A percentile compares a stretch with the other conserved stretches of the same genome.
These are phyloP conservation scores for Apiospora pterosperma DNA, from an alignment of 2,329 filamentous ascomycete genomes.

Conservation along the genomic window DNA sequence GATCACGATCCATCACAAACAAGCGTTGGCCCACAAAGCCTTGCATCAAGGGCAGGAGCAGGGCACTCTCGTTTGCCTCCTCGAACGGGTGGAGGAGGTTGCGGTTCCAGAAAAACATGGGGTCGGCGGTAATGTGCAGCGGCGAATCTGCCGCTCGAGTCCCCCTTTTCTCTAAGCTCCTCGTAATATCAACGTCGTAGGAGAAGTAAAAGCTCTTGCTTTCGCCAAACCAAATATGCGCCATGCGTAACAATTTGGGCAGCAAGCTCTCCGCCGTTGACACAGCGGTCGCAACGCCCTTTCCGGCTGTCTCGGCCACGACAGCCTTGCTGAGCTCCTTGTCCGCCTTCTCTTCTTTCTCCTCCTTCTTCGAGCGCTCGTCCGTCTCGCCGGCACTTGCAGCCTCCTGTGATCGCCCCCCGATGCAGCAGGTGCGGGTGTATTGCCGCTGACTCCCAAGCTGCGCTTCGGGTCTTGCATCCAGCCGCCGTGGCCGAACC, in stretches of 20 bases:
- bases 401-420: slow-evolving; percentile 36
- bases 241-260: slow-evolving; percentile 80
- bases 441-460: slow-evolving; percentile 59
- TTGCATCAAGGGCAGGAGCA: slow-evolving; percentile 83
- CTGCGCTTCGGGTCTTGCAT: slow-evolving; percentile 66
- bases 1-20: slow-evolving; percentile 68
- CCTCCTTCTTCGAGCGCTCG: slow-evolving; percentile 7
- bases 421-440: slow-evolving; percentile 11
- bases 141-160: slow-evolving; percentile 48
- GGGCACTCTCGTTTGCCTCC: slow-evolving; percentile 64
- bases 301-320: slow-evolving; percentile 21
- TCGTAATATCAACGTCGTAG: slow-evolving; percentile 90
- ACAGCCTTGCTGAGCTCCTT: slow-evolving; percentile 26
- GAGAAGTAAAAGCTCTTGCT: slow-evolving; percentile 91
- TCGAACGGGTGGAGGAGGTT: slow-evolving; percentile 72
- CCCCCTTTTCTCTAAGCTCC: slow-evolving; percentile 45
- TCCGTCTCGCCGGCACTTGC: slow-evolving; percentile 8
- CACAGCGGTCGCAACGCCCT: slow-evolving; percentile 14
- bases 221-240: slow-evolving; percentile 78
- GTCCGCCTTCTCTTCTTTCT: slow-evolving; percentile 15
- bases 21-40: slow-evolving; percentile 86
- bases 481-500: slow-evolving; percentile 88
- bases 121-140: slow-evolving; percentile 70
- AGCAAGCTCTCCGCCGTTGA: slow-evolving; percentile 56
- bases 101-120: slow-evolving; percentile 87